A percentile compares a stretch with the other conserved stretches of the same genome.
Conservation (phyloP, 805 yeast species). For the Wickerhamiella lipophila region DNA sequence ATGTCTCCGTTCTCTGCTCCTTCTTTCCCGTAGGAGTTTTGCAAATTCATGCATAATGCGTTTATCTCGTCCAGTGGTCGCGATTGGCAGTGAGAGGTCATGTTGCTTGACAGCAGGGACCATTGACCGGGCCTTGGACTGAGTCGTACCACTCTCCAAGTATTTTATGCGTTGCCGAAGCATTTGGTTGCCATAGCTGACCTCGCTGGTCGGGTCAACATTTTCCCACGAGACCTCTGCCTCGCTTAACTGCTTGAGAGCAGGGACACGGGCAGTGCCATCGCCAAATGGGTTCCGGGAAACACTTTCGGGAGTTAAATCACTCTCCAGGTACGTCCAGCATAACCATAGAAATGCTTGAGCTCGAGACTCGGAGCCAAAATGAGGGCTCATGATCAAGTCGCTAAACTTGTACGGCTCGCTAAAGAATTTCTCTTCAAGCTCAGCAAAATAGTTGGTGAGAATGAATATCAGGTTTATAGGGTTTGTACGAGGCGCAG, state of each 20-base stretch:
- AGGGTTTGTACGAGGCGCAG: conserved; percentile 46
- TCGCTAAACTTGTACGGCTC: conserved; percentile 30
- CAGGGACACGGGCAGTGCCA: conserved; percentile 32
- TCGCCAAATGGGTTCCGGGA: conserved; percentile 45
- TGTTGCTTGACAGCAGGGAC: background rate
- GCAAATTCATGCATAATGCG: conserved; percentile 17
- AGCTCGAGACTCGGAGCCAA: conserved; percentile 56
- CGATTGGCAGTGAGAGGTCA: conserved; percentile 13
- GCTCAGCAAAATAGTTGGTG: conserved; percentile 46
- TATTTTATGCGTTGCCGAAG: conserved; percentile 30
- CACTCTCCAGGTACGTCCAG: conserved; percentile 69
- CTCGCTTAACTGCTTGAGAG: conserved; percentile 23
- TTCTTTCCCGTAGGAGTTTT: conserved; percentile 16
- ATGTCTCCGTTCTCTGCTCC: conserved; percentile 18
- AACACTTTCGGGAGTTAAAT: conserved; percentile 40
- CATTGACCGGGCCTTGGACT: background rate
- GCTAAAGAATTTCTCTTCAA: conserved; percentile 32
- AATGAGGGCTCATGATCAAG: conserved; percentile 49
- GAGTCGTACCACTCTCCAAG: conserved; percentile 20
- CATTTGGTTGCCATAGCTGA: conserved; percentile 34
- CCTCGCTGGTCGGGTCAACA: conserved; percentile 35
- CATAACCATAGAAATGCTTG: conserved; percentile 69
- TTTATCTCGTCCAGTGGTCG: conserved; percentile 17
- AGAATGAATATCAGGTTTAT: conserved; percentile 64
- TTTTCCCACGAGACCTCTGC: conserved; percentile 29